Evolutionary conservation across 768 basidiomycete species (phyloP).

Genomic region (Phlegmacium glaucopus): DNA sequence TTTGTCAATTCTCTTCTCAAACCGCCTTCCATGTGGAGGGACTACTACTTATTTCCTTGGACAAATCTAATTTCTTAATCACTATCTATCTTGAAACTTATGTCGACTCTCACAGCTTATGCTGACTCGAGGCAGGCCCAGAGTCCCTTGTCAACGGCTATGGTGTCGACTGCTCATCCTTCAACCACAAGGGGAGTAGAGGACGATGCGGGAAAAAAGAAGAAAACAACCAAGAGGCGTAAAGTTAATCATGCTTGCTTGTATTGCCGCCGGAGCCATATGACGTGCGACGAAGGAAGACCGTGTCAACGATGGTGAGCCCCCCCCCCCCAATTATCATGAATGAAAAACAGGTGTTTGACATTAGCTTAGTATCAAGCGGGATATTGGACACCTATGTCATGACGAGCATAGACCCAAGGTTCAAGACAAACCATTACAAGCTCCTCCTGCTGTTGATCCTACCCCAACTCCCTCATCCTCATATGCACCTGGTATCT

Average conservation of each 20-base stretch:
- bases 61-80: not conserved
- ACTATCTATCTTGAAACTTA: not conserved
- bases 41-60: not conserved
- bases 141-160: slow-evolving; percentile 7
- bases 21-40: not conserved
- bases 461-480: slow-evolving; percentile 37
- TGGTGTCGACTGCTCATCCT: slow-evolving; percentile 1
- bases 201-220: slow-evolving; percentile 40
- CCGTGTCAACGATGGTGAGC: slow-evolving; percentile 93
- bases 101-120: slow-evolving; percentile 20
- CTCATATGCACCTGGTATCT: slow-evolving; percentile 46
- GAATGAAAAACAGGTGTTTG: not conserved
- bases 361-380: slow-evolving; percentile 67
- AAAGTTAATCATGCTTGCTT: slow-evolving; percentile 94
- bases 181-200: not conserved
- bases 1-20: not conserved
- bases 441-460: slow-evolving; percentile 21
- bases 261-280: slow-evolving; percentile 90
- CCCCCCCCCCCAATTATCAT: slow-evolving; percentile 3
- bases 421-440: slow-evolving; percentile 40
- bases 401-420: slow-evolving; percentile 79
- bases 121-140: slow-evolving; percentile 13
- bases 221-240: slow-evolving; percentile 61
- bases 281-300: slow-evolving; percentile 86
- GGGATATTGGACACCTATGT: slow-evolving; percentile 94